Base-by-base conservation (phyloP, 2,329 filamentous ascomycete genomes). In the Epichloe gansuensis region DNA sequence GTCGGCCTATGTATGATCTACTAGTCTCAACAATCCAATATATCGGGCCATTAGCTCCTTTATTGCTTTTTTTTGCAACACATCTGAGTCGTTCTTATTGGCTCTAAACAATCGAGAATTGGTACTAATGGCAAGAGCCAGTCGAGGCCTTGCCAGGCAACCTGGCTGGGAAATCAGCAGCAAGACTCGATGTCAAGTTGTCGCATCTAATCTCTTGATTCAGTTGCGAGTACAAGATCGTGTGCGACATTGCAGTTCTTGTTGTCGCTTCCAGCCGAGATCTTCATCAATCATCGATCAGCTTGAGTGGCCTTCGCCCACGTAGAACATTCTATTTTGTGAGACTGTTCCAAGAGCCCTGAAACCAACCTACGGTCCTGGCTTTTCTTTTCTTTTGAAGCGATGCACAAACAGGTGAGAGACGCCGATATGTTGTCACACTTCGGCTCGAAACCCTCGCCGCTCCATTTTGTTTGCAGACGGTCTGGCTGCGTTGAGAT, bases 281-380 rank as follows among this genome's bases (percentile, higher is more conserved):
- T 44, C 17, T 50, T 8, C 11, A 50, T 50, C 48, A 50, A 50
- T 37, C 41, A 44, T 37, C 9, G 17, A 50, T 21, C 50, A 41
- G 37, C 13, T 42, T n/a, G 12, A n/a, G 8, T 46, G 37, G 37
- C 23, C n/a, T 31, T 34, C 12, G 8, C 31, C 25, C 44, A 42
- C 35, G 12, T 41, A 35, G 44, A 52, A 47, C 44, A 25, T 52
- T 52, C 44, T 17, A 42, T 13, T 6, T 5, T 13, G 50, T 28
- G 37, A 34, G 31, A 47, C 50, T 46, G 38, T 47, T n/a, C 17
- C 11, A 46, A 25, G 12, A 28, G 17, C 25, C 17, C 28, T 12
- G 48, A 25, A 23, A 23, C 2, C 17, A n/a, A 25, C 34, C 31
- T 50, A 31, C 31, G 39, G 23, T 12, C n/a, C n/a, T 37, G n/a